Evolutionary conservation across 2,329 filamentous ascomycete genomes (phyloP).

Genomic region (Phaeosphaeria sp.): DNA sequence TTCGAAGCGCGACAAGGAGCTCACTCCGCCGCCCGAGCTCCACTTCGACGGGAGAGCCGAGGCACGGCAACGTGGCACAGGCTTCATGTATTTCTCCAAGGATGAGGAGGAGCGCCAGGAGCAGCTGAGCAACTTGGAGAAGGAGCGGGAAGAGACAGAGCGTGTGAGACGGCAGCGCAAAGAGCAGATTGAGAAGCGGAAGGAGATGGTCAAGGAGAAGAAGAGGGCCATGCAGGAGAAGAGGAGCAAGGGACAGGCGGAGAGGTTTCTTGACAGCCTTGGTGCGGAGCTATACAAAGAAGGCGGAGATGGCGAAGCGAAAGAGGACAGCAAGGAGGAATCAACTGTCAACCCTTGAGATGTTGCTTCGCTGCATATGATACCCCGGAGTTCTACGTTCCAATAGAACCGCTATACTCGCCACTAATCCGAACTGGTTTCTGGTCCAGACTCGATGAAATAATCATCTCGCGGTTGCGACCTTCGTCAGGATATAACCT

Average conservation of each 20-base stretch:
- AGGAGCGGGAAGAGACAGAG: conserved; percentile 73
- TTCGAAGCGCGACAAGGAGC: conserved; percentile 75
- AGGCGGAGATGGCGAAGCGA: background rate
- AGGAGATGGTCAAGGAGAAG: conserved; percentile 66
- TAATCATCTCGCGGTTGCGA: too few species aligned
- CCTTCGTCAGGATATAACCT: too few species aligned
- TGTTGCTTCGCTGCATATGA: background rate
- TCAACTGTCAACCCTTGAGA: background rate
- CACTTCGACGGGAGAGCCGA: conserved; percentile 90
- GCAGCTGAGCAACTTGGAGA: conserved; percentile 79
- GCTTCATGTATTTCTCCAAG: conserved; percentile 87
- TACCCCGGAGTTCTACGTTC: background rate
- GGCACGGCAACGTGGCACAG: conserved; percentile 84
- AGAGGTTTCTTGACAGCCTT: conserved; percentile 70
- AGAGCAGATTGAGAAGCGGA: conserved; percentile 67
- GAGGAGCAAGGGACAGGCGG: conserved; percentile 69
- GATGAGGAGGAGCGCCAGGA: conserved; percentile 70
- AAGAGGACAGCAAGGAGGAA: background rate
- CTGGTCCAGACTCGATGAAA: too few species aligned
- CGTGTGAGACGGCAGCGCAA: conserved; percentile 55
- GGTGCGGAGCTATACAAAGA: conserved; percentile 35
- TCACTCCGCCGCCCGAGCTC: conserved; percentile 77
- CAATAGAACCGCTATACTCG: background rate
- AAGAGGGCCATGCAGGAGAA: conserved; percentile 66
- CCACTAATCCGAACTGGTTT: too few species aligned